Evolutionary conservation across 2,329 filamentous ascomycete genomes (phyloP), one percentile per base, ranked within the genome.

Genomic region (Fusarium pininemorale): DNA sequence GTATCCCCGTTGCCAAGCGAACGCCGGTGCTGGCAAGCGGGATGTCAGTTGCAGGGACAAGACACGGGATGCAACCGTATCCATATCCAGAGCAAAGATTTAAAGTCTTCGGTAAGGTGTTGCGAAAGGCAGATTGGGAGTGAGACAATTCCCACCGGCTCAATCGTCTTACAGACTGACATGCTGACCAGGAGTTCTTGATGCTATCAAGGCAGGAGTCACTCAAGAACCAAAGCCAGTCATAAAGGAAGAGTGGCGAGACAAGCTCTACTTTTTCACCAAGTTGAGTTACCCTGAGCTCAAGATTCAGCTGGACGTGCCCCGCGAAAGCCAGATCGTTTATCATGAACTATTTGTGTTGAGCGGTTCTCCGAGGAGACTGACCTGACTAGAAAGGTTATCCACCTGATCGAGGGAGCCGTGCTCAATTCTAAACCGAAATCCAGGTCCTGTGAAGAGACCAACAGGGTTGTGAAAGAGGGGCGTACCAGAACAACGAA

Each of bases 51-150:
- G 7, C 7, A 32, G 6, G 6, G 15, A 18, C 11, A 6, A 5
- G 11, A 0, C 10, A 32, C 22, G 0, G 15, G 3, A n/a, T n/a
- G 5, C 22, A 32, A 6, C 10, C 13, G 3, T 32, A n/a, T 18
- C 15, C 11, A 11, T n/a, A 32, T n/a, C 22, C 28, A 3, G 7
- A n/a, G 22, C 15, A 32, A 9, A 32, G 13, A 22, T 5, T 13
- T 10, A 6, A 13, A 18, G 15, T n/a, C 11, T 2, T 2, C 13
- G 15, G 22, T 6, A 4, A 32, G 47, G 47, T 32, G 2, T 6
- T n/a, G 22, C 3, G 1, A n/a, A 3, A n/a, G 7, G 22, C 5
- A 32, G 47, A 18, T 50, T 32, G 15, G 22, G 11, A 32, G 28
- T 7, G 28, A 30, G 28, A 32, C 3, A n/a, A n/a, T n/a, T 50